A percentile compares a stretch with the other conserved stretches of the same genome.
Conservation (phyloP, 2,329 filamentous ascomycete species). For the Exserohilum turcica region DNA sequence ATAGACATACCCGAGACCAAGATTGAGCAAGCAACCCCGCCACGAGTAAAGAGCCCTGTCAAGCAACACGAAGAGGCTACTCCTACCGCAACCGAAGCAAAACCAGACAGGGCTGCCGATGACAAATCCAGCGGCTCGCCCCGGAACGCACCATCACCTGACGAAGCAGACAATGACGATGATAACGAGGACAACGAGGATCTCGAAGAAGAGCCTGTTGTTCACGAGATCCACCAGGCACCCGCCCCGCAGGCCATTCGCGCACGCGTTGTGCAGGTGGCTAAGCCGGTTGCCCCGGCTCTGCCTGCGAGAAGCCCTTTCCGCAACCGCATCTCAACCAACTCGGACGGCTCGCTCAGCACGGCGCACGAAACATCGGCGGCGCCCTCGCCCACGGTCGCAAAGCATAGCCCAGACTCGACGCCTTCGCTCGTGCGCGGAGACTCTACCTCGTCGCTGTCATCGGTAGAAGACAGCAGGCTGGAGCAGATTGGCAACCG, state of each 20-base stretch:
- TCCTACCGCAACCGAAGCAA: constrained; percentile 1
- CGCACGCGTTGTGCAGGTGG: constrained; percentile 82
- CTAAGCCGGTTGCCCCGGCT: constrained; percentile 77
- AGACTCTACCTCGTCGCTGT: constrained; percentile 42
- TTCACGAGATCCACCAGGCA: constrained; percentile 70
- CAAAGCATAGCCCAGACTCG: constrained; percentile 38
- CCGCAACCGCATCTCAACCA: constrained; percentile 47
- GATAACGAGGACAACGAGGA: constrained; percentile 55
- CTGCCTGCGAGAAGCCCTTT: constrained; percentile 78
- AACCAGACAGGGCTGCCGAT: not conserved
- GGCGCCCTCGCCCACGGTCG: constrained; percentile 28
- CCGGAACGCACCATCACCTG: constrained; percentile 7
- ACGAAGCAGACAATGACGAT: constrained; percentile 51
- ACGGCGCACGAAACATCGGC: constrained; percentile 24
- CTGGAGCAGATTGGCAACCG: constrained; percentile 36
- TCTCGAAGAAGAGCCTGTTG: constrained; percentile 65
- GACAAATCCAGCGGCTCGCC: constrained; percentile 10
- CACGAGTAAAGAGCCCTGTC: constrained; percentile 12
- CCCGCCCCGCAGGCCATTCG: constrained; percentile 71
- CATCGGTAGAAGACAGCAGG: constrained; percentile 39
- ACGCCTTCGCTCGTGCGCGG: constrained; percentile 45
- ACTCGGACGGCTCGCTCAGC: constrained; percentile 35
- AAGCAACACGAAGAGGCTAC: constrained; percentile 12
- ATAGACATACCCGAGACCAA: constrained; percentile 45
- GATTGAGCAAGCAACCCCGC: constrained; percentile 24